These are phyloP conservation scores for Botrytis sinoallii DNA, from an alignment of 2,329 filamentous ascomycete species.

Conservation along the genomic window DNA sequence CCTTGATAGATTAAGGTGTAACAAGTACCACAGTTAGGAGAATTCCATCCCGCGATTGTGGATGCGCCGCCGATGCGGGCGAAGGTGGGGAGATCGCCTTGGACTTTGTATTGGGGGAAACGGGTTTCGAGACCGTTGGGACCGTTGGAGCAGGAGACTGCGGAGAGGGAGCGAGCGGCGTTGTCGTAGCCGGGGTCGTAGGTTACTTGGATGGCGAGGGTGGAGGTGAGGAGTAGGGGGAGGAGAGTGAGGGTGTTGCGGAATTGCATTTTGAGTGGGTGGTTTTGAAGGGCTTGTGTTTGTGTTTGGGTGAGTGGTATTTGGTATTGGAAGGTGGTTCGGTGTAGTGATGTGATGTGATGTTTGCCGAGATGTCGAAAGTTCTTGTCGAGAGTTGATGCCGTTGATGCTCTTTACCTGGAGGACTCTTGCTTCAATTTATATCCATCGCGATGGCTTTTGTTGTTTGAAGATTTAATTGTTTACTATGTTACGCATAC, in stretches of 20 bases:
- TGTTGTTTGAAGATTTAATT: neutral
- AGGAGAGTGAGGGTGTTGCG: conserved; percentile 42
- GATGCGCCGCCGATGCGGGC: conserved; percentile 55
- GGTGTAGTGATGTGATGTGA: neutral
- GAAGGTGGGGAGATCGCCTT: conserved; percentile 50
- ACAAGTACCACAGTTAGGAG: conserved; percentile 54
- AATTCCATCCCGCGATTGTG: conserved; percentile 53
- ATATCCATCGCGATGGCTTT: neutral
- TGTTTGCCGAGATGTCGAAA: conserved; percentile 1
- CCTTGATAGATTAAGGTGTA: conserved; percentile 53
- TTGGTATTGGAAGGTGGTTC: neutral
- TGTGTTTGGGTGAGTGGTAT: neutral
- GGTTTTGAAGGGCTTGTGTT: neutral
- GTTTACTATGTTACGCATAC: neutral
- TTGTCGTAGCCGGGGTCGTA: conserved; percentile 75
- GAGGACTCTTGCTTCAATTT: neutral
- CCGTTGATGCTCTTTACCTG: neutral
- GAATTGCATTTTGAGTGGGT: conserved; percentile 44
- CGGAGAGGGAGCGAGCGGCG: conserved; percentile 49
- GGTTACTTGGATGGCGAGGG: conserved; percentile 51
- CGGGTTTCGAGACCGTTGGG: conserved; percentile 61
- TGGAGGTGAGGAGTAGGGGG: conserved; percentile 37
- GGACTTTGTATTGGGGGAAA: conserved; percentile 43
- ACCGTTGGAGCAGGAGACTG: conserved; percentile 66
- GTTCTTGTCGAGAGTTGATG: neutral